These are phyloP conservation scores for Pseudomassariella vexata DNA, from an alignment of 2,329 filamentous ascomycete species.

Conservation along the genomic window DNA sequence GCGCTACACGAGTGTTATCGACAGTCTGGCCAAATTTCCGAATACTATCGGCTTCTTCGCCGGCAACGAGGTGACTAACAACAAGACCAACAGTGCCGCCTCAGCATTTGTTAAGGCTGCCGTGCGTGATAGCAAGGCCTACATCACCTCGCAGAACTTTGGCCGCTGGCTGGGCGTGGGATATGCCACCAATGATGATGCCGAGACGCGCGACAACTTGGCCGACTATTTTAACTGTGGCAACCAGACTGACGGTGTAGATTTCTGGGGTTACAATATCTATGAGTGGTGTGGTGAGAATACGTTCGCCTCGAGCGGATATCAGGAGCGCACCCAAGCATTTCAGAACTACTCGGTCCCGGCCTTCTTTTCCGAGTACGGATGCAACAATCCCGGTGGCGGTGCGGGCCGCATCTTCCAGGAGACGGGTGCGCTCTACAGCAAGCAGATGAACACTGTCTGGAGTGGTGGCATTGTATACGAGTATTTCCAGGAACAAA, in stretches of 20 bases:
- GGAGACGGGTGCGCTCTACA: slow-evolving; percentile 61
- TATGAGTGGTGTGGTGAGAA: slow-evolving; percentile 73
- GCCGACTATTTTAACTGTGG: slow-evolving; percentile 72
- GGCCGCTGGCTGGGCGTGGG: slow-evolving; percentile 65
- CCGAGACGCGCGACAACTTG: slow-evolving; percentile 58
- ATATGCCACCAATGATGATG: slow-evolving; percentile 71
- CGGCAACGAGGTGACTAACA: slow-evolving; percentile 72
- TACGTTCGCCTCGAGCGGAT: slow-evolving; percentile 58
- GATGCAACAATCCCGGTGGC: slow-evolving; percentile 54
- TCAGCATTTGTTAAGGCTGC: slow-evolving; percentile 73
- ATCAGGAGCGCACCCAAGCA: slow-evolving; percentile 59
- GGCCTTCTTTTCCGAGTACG: slow-evolving; percentile 74
- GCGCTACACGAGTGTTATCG: slow-evolving; percentile 65
- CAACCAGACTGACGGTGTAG: slow-evolving; percentile 48
- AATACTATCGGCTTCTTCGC: slow-evolving; percentile 75
- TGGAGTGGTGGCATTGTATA: slow-evolving; percentile 76
- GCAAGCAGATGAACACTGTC: slow-evolving; percentile 58
- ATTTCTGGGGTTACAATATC: slow-evolving; percentile 82
- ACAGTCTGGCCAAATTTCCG: slow-evolving; percentile 59
- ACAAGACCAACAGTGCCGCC: slow-evolving; percentile 62
- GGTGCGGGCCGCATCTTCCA: slow-evolving; percentile 56
- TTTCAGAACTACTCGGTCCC: slow-evolving; percentile 66
- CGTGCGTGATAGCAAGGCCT: slow-evolving; percentile 69
- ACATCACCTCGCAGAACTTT: slow-evolving; percentile 58
- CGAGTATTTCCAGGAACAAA: slow-evolving; percentile 71